Percentiles rank a stretch among this genome's conserved stretches.
phyloP scores from a whole-genome alignment of 768 basidiomycete species.

The Russula dissimulans region DNA sequence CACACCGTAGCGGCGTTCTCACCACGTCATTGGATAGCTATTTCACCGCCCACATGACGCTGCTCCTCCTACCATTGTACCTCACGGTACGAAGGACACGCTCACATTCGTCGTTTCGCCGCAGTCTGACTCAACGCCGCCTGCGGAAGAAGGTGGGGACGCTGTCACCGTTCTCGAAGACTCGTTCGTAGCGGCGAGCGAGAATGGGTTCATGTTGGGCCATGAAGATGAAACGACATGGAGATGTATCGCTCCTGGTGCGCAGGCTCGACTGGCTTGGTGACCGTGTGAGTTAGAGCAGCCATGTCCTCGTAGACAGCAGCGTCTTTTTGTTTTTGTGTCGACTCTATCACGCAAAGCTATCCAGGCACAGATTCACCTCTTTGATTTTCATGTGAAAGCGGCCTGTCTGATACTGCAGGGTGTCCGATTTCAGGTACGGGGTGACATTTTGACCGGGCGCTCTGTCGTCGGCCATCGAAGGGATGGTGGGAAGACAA shows the following conservation, averaged over 20 bases:
- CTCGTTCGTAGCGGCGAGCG: slow-evolving; percentile 41
- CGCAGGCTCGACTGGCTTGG: slow-evolving; percentile 25
- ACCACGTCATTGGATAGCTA: not conserved
- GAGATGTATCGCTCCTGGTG: slow-evolving; percentile 37
- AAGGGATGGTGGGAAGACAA: no score
- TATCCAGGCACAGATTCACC: no score
- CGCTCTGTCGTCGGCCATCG: no score
- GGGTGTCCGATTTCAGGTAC: no score
- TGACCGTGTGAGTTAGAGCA: slow-evolving; percentile 13
- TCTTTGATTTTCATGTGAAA: no score
- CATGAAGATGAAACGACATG: slow-evolving; percentile 28
- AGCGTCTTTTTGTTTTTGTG: no score
- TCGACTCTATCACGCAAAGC: no score
- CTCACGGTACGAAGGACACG: not conserved
- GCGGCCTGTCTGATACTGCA: no score
- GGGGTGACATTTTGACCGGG: no score
- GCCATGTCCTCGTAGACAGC: no score
- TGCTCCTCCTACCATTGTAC: no score
- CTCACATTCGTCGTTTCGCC: not conserved
- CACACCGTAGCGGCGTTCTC: not conserved
- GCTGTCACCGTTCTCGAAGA: slow-evolving; percentile 22
- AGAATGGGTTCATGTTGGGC: slow-evolving; percentile 42
- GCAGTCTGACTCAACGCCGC: not conserved
- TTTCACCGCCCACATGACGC: not conserved
- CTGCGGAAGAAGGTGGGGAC: not conserved